A percentile compares a stretch with the other conserved stretches of the same genome.
These are phyloP conservation scores for Gracilaria caudata DNA, from an alignment of 23 red algal genomes.

Conservation along the genomic window DNA sequence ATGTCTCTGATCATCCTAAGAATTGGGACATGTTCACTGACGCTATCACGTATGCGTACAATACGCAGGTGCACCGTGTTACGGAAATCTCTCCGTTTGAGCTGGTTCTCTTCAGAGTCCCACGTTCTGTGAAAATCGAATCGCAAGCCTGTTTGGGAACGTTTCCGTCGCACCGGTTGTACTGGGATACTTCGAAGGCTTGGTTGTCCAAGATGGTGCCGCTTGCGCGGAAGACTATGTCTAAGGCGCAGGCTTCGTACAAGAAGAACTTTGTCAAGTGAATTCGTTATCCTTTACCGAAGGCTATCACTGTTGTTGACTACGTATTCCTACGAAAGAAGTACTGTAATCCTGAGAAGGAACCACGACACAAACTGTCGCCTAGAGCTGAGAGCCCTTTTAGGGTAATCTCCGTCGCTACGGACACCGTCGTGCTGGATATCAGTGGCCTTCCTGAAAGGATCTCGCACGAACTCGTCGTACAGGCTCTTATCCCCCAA, in stretches of 20 bases:
- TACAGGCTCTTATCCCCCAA: not conserved
- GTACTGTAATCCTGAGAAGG: slow-evolving; percentile 11
- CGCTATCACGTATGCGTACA: too few species aligned
- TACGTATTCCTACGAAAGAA: slow-evolving; percentile 11
- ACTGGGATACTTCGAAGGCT: too few species aligned
- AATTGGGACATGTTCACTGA: too few species aligned
- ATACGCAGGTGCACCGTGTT: too few species aligned
- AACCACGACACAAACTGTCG: not conserved
- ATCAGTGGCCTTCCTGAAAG: not conserved
- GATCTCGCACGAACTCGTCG: slow-evolving; percentile 12
- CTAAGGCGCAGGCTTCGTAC: not conserved
- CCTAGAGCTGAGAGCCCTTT: not conserved
- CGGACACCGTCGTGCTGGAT: slow-evolving; percentile 13
- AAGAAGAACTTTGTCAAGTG: slow-evolving; percentile 18
- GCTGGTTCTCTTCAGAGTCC: too few species aligned
- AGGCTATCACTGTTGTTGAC: not conserved
- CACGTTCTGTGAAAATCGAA: too few species aligned
- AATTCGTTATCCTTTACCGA: too few species aligned
- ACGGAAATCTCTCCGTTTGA: too few species aligned
- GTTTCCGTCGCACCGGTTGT: too few species aligned
- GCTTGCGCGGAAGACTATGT: not conserved
- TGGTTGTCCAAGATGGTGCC: too few species aligned
- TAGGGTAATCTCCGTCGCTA: not conserved
- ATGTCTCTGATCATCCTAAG: too few species aligned
- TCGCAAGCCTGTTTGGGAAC: too few species aligned